Base-by-base conservation (phyloP, 305 asterid species). In the Stenogyne calaminthoides region DNA sequence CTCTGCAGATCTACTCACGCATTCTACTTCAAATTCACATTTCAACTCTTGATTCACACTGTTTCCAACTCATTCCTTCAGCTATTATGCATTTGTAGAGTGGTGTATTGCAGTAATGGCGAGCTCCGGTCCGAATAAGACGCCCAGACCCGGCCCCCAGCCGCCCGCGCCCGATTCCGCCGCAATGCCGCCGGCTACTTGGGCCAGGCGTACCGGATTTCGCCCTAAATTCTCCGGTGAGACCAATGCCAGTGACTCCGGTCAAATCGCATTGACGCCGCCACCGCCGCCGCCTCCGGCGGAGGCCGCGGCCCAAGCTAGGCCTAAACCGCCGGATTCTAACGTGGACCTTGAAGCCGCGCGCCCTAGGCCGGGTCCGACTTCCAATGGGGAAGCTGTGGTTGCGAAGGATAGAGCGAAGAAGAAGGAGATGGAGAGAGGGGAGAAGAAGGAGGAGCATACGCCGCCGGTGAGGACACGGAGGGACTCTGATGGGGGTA, bases 211-310 rank as follows among this genome's bases (percentile, higher is more conserved):
- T 32, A 95, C 98, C 42, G 99, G 98, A 2, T 95, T 95, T 66
- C 91, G 98, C 47, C 98, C 99, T 11, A 90, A 90, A 80, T 89
- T 95, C 77, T 90, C 97, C 49, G 99, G 98, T 9, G 98, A 95
- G 89, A 86, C 97, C 5, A 90, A 87, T 79, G 95, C 96, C 61
- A 82, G 79, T 20, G 89, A 88, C 54, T 92, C 98, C 16, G 98
- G 92, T 2, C 95, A 84, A 80, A 87, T 91, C 76, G 78, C 77
- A 19, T 34, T 78, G 37, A 36, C 75, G 2, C 78, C 87, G 44
- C 72, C 87, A 39, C 72, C 81, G 62, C 77, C 76, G 29, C 73
- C 40, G 18, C 82, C 77, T 11, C 83, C 61, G 12, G 82, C 63
- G 70, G 71, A 72, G 34, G 9, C 22, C n/a, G n/a, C n/a, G 76